phyloP scores from a whole-genome alignment of 495 filamentous ascomycete species.

The Aspergillus carlsbadensis region DNA sequence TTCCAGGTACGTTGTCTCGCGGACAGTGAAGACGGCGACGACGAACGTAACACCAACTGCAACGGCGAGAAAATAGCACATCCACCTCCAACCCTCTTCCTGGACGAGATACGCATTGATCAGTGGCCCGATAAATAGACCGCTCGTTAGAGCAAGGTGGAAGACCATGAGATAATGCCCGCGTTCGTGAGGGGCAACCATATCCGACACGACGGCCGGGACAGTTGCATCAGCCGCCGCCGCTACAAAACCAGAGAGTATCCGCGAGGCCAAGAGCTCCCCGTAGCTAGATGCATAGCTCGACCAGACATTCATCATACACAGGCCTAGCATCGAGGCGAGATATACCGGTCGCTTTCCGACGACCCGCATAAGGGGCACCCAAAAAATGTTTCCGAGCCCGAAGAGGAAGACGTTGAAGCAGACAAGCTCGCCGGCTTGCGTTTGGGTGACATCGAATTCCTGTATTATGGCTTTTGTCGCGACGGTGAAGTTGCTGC shows the following conservation, averaged over 20 bases:
- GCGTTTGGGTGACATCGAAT: conserved; percentile 27
- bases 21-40: conserved; percentile 26
- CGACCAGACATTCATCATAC: conserved; percentile 34
- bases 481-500: conserved; percentile 35
- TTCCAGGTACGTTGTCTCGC: conserved; percentile 27
- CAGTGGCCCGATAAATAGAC: conserved; percentile 32
- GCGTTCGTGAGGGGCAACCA: conserved; percentile 32
- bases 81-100: conserved; percentile 32
- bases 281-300: conserved; percentile 22
- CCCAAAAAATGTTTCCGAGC: conserved; percentile 32
- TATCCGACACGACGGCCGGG: conserved; percentile 29
- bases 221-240: conserved; percentile 32
- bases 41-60: conserved; percentile 19
- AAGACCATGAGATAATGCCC: conserved; percentile 39
- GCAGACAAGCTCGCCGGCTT: conserved; percentile 21
- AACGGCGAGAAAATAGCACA: conserved; percentile 31
- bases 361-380: conserved; percentile 30
- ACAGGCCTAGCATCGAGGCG: conserved; percentile 22
- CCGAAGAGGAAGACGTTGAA: conserved; percentile 37
- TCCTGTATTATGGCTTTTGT: conserved; percentile 27
- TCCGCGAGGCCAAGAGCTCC: conserved; percentile 30
- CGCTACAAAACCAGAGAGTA: conserved; percentile 27
- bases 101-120: conserved; percentile 35
- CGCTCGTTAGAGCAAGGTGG: conserved; percentile 29
- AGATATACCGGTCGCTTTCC: conserved; percentile 36